A percentile compares a stretch with the other conserved stretches of the same genome.
Conservation (phyloP, 345 rosid species). For the Eucalyptus pumila region DNA sequence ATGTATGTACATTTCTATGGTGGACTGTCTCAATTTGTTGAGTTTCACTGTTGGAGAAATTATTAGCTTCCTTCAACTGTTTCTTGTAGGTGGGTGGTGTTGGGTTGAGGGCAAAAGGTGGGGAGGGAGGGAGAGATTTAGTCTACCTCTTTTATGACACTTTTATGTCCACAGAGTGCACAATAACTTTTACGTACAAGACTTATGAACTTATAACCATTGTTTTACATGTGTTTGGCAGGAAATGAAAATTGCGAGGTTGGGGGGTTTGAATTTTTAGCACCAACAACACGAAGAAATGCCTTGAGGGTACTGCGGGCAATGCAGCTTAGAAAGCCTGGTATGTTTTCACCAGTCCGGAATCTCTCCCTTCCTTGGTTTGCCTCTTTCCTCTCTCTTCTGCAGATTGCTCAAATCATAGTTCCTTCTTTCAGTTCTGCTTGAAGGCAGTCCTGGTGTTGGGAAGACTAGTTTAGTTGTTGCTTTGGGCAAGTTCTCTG, state of each 20-base stretch:
- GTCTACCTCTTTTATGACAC: background rate
- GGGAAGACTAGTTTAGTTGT: constrained; percentile 90
- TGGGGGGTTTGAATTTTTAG: constrained; percentile 72
- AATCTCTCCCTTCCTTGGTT: background rate
- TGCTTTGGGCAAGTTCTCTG: constrained; percentile 88
- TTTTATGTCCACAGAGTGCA: background rate
- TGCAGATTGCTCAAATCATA: background rate
- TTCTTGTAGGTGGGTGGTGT: background rate
- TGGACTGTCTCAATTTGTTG: background rate
- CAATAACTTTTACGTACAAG: background rate
- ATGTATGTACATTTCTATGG: background rate
- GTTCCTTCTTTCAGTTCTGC: constrained; percentile 19
- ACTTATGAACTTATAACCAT: background rate
- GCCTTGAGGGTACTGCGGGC: constrained; percentile 82
- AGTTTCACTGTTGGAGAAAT: background rate
- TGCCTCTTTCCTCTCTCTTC: background rate
- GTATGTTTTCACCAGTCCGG: constrained; percentile 8
- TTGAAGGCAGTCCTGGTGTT: constrained; percentile 99
- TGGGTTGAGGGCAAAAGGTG: background rate
- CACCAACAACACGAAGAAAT: constrained; percentile 84
- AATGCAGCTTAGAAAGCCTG: constrained; percentile 92
- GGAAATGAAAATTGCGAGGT: constrained; percentile 35
- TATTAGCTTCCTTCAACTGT: background rate
- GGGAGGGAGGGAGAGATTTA: background rate
- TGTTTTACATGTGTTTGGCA: background rate